Evolutionary conservation across 2,329 filamentous ascomycete species (phyloP), one percentile per base, ranked within the genome.

Genomic region (Colletotrichum gloeosporioides): DNA sequence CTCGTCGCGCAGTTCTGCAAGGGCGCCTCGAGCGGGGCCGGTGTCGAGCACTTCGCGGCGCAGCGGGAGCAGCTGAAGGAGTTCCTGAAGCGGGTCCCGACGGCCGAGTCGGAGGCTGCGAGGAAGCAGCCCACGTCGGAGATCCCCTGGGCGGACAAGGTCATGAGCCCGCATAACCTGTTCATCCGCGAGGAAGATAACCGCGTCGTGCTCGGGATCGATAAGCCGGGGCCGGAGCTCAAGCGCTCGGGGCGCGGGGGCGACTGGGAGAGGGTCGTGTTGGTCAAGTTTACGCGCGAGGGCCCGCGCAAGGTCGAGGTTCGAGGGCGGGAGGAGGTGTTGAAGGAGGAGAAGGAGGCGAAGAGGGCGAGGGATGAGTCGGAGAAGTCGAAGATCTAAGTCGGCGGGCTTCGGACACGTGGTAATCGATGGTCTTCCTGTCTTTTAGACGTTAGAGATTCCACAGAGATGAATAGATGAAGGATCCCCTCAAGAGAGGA

Each of bases 71-170:
- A 82, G 36, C 87, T 95, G 10, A 77, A 91, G 0, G 80, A 84
- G 1, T 94, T 94, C 77, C 82, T 95, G 6, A 80, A 84, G 6
- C 82, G 80, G 12, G 80, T 84, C 15, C 88, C 85, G 31, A 89
- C 87, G 36, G 85, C 86, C 3, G 84, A 84, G 8, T 85, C 87
- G 67, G 84, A 83, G 4, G 84, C 81, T 62, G 85, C 85, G 4
- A 82, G 83, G 49, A 78, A 79, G 53, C 86, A 90, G 55, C 81
- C 81, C 2, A 88, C 88, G 18, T 83, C 87, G 7, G 57, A 74
- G 34, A 90, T 91, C n/a, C 81, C 89, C 0, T 93, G 91, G 91
- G 86, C 84, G 0, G 88, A 92, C 7, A 92, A 93, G 82, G 89
- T 90, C n/a, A 93, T 94, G 72, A 89, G 89, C 77, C 92, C 92